phyloP scores from a whole-genome alignment of 139 green algal species.

The Yamagishiella unicocca region DNA sequence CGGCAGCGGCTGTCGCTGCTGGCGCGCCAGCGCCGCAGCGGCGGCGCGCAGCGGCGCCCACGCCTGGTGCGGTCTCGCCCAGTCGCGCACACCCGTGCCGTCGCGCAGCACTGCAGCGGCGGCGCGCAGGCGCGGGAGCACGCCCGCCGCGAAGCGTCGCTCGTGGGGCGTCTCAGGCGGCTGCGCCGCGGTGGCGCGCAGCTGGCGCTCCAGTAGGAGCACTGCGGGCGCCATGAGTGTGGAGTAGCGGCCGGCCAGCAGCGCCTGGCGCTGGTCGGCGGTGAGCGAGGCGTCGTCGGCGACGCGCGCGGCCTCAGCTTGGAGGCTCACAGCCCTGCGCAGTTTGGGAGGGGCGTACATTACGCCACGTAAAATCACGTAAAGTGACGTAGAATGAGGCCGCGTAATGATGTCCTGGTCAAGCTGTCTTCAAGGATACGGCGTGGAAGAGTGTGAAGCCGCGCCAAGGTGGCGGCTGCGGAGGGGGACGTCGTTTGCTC shows the following conservation, averaged over 20 bases:
- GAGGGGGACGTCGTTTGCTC: too few relatives aligned
- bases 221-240: slow-evolving; percentile 70
- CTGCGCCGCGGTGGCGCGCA: slow-evolving; percentile 43
- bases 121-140: slow-evolving; percentile 52
- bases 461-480: too few relatives aligned
- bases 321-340: slow-evolving; percentile 56
- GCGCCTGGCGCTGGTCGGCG: slow-evolving; percentile 38
- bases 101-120: slow-evolving; percentile 39
- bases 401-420: too few relatives aligned
- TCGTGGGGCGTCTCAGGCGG: slow-evolving; percentile 57
- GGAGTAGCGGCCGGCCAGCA: slow-evolving; percentile 57
- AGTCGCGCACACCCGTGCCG: slow-evolving; percentile 35
- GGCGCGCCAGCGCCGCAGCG: slow-evolving; percentile 45
- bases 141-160: slow-evolving; percentile 43
- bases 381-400: too few relatives aligned
- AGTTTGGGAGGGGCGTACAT: too few relatives aligned
- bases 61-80: slow-evolving; percentile 3
- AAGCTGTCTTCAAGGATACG: too few relatives aligned
- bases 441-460: too few relatives aligned
- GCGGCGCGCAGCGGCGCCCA: slow-evolving; percentile 67
- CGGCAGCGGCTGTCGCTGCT: slow-evolving; percentile 36
- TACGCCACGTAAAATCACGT: too few relatives aligned
- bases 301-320: slow-evolving; percentile 56
- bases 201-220: slow-evolving; percentile 66
- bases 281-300: slow-evolving; percentile 36